Percentiles rank a stretch among this genome's conserved stretches.
These are phyloP conservation scores for Pyrenochaeta sp. DNA, from an alignment of 2,329 filamentous ascomycete species.

Conservation along the genomic window DNA sequence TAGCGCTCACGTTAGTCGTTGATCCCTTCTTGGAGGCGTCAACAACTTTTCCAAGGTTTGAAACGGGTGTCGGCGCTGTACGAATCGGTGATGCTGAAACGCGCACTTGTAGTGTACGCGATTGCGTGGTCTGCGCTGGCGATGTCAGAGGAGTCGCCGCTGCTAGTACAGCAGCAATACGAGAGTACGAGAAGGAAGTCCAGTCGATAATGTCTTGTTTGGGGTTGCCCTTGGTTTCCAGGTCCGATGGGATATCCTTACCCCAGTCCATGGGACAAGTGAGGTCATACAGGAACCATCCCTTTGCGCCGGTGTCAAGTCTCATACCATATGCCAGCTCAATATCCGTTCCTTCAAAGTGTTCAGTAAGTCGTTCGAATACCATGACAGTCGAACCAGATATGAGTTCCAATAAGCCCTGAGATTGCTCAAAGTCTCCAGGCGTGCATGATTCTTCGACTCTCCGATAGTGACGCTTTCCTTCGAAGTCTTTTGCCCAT, in stretches of 20 bases:
- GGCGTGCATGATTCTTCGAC: neutral
- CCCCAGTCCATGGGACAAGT: slow-evolving; percentile 12
- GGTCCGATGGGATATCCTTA: neutral
- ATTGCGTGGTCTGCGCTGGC: neutral
- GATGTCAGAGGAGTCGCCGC: neutral
- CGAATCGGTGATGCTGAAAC: neutral
- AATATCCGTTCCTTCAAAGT: neutral
- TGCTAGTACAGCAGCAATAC: neutral
- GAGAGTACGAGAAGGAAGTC: neutral
- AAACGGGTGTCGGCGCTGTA: too few relatives aligned
- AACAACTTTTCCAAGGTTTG: neutral
- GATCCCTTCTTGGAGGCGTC: neutral
- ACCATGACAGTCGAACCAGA: neutral
- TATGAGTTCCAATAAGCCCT: neutral
- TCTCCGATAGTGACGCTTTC: neutral
- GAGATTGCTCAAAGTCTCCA: neutral
- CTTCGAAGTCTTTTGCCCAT: slow-evolving; percentile 18
- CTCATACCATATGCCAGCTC: neutral
- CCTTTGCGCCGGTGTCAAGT: slow-evolving; percentile 5
- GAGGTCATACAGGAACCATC: slow-evolving; percentile 11
- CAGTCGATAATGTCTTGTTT: neutral
- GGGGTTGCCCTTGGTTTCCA: neutral
- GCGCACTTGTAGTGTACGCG: neutral
- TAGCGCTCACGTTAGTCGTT: neutral
- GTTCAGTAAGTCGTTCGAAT: neutral